phyloP scores from a whole-genome alignment of 441 rosid genomes.

The Adansonia gregorii region DNA sequence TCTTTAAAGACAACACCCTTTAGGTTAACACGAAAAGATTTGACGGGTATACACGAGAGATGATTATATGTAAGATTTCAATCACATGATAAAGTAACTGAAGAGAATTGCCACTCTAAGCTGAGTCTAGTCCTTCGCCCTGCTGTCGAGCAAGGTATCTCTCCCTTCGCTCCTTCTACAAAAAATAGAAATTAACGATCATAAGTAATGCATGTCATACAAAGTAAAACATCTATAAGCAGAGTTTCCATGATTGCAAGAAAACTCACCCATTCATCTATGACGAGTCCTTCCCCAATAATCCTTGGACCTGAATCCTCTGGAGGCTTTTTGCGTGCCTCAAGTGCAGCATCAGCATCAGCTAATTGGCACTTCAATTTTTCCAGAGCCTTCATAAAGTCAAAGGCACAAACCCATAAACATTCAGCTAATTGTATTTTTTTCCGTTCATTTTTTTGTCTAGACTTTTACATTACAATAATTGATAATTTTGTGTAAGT shows the following conservation, averaged over 20 bases:
- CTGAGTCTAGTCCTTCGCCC: constrained; percentile 57
- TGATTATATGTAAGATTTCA: constrained; percentile 24
- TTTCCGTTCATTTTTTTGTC: background rate
- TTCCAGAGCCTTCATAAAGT: constrained; percentile 40
- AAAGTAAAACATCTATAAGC: background rate
- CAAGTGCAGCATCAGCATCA: constrained; percentile 51
- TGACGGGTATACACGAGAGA: constrained; percentile 29
- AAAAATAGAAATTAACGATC: background rate
- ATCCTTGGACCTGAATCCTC: constrained; percentile 57
- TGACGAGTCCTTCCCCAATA: constrained; percentile 80
- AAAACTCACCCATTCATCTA: constrained; percentile 79
- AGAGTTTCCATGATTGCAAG: background rate
- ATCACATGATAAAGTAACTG: background rate
- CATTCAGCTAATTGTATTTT: constrained; percentile 16
- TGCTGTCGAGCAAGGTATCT: constrained; percentile 57
- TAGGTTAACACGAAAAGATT: constrained; percentile 32
- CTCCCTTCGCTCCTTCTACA: constrained; percentile 56
- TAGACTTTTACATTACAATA: constrained; percentile 27
- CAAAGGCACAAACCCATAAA: background rate
- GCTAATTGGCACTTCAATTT: constrained; percentile 47
- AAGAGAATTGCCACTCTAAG: constrained; percentile 30
- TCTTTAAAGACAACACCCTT: constrained; percentile 20
- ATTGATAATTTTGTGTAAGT: background rate
- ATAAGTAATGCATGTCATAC: background rate
- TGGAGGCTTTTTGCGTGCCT: constrained; percentile 47